Percentiles rank a stretch among this genome's conserved stretches.
phyloP scores from a whole-genome alignment of 2,329 filamentous ascomycete genomes.

The Chrysoporthe cubensis region DNA sequence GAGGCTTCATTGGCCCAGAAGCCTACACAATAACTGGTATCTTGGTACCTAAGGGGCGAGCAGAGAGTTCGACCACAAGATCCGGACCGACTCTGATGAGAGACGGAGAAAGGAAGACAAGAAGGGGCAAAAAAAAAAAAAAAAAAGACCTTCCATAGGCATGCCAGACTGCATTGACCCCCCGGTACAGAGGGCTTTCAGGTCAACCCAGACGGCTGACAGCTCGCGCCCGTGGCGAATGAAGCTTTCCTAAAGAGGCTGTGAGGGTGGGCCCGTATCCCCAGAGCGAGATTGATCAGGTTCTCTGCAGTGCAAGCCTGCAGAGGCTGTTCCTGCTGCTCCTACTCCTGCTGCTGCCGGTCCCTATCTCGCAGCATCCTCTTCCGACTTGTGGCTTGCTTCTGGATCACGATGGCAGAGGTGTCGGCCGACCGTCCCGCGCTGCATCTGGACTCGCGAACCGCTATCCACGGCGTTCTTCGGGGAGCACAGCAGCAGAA shows the following conservation, averaged over 20 bases:
- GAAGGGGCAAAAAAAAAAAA: too few species aligned
- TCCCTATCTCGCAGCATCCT: constrained; percentile 13
- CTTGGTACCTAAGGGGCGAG: neutral
- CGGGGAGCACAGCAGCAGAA: constrained; percentile 8
- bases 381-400: constrained; percentile 24
- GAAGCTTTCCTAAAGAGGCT: constrained; percentile 11
- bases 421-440: constrained; percentile 7
- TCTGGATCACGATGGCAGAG: constrained; percentile 4
- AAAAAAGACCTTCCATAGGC: neutral
- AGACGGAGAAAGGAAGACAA: too few species aligned
- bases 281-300: constrained; percentile 27
- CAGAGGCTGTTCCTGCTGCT: neutral
- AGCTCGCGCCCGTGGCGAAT: constrained; percentile 5
- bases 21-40: neutral
- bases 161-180: neutral
- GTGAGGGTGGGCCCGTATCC: constrained; percentile 15
- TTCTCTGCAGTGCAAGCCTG: constrained; percentile 19
- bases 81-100: neutral
- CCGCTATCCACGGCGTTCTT: constrained; percentile 17
- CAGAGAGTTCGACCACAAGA: neutral
- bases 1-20: neutral
- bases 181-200: neutral
- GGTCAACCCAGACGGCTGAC: neutral
- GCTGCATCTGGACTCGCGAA: constrained; percentile 22
- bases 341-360: constrained; percentile 11